Evolutionary conservation across 352 stramenopile species (phyloP).

Genomic region (Phytophthora cryptogea): DNA sequence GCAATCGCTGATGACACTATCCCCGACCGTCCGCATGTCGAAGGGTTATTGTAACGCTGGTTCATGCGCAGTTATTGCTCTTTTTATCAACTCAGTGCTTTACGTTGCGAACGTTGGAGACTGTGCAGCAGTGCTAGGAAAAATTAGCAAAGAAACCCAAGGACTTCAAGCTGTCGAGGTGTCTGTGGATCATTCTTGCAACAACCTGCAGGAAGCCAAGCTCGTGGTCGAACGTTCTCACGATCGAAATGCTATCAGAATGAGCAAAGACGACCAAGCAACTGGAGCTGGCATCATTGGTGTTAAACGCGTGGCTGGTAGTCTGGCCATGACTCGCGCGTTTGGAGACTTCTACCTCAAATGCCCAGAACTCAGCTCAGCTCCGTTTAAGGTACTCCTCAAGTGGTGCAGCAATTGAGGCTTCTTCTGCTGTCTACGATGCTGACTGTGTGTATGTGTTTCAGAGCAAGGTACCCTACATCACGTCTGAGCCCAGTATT

Average conservation of each 20-base stretch:
- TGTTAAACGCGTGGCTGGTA: constrained; percentile 91
- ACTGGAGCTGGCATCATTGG: constrained; percentile 68
- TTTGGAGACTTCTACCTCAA: constrained; percentile 95
- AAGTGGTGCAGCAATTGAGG: too few relatives aligned
- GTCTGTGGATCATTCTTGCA: constrained; percentile 64
- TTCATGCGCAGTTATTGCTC: constrained; percentile 60
- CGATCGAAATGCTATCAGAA: constrained; percentile 83
- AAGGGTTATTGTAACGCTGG: constrained; percentile 79
- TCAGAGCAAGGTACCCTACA: constrained; percentile 82
- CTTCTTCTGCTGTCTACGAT: background rate
- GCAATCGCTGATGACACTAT: constrained; percentile 50
- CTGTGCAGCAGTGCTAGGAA: constrained; percentile 88
- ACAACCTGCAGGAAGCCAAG: constrained; percentile 53
- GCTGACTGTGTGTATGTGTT: constrained; percentile 6
- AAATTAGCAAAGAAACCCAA: constrained; percentile 44
- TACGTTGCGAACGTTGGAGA: constrained; percentile 93
- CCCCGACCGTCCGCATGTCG: constrained; percentile 44
- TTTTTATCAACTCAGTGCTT: constrained; percentile 65
- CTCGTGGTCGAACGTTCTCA: constrained; percentile 66
- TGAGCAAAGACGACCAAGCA: constrained; percentile 92
- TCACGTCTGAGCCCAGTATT: constrained; percentile 73
- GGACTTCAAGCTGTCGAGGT: constrained; percentile 43
- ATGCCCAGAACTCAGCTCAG: constrained; percentile 88
- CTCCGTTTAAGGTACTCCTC: constrained; percentile 86
- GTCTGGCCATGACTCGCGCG: constrained; percentile 90